Conservation (phyloP, 768 basidiomycete genomes). For the Cubamyces sp. region DNA sequence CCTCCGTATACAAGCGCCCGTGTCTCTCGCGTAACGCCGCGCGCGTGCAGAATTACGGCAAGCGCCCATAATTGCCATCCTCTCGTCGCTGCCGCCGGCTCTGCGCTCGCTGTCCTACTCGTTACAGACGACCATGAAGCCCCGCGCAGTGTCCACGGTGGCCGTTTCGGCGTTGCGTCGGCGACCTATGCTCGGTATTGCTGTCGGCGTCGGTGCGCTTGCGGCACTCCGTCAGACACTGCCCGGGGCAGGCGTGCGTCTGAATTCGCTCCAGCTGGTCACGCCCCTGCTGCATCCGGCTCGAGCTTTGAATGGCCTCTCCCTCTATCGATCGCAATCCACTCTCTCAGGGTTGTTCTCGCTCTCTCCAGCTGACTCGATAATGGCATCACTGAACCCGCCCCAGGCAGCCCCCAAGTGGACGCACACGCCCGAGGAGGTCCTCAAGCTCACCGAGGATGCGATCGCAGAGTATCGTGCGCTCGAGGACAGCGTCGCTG, state of each 20-base stretch:
- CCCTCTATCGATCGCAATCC: slow-evolving; percentile 32
- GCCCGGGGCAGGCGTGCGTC: slow-evolving; percentile 19
- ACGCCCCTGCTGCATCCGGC: slow-evolving; percentile 16
- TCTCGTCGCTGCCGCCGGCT: neutral
- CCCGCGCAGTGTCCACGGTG: slow-evolving; percentile 19
- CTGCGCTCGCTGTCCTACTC: slow-evolving; percentile 6
- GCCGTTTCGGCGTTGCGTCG: slow-evolving; percentile 20
- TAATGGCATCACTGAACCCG: slow-evolving; percentile 56
- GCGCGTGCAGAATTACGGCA: neutral
- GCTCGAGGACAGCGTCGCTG: slow-evolving; percentile 61
- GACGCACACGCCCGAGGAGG: slow-evolving; percentile 66
- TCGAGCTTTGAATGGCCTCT: slow-evolving; percentile 9
- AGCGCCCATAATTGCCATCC: neutral
- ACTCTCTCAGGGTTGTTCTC: slow-evolving; percentile 34
- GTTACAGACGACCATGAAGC: slow-evolving; percentile 20
- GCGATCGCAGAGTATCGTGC: slow-evolving; percentile 59
- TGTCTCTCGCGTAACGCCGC: neutral
- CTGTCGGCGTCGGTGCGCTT: slow-evolving; percentile 17
- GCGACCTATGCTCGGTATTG: slow-evolving; percentile 12
- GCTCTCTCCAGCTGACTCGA: slow-evolving; percentile 21
- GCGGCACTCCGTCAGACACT: slow-evolving; percentile 8
- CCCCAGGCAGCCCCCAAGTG: slow-evolving; percentile 70
- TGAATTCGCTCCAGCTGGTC: slow-evolving; percentile 14
- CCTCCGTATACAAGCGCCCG: neutral
- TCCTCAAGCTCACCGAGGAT: slow-evolving; percentile 58